Percentiles rank a stretch among this genome's conserved stretches.
phyloP scores from a whole-genome alignment of 345 rosid genomes.

The Citrus unshiu region DNA sequence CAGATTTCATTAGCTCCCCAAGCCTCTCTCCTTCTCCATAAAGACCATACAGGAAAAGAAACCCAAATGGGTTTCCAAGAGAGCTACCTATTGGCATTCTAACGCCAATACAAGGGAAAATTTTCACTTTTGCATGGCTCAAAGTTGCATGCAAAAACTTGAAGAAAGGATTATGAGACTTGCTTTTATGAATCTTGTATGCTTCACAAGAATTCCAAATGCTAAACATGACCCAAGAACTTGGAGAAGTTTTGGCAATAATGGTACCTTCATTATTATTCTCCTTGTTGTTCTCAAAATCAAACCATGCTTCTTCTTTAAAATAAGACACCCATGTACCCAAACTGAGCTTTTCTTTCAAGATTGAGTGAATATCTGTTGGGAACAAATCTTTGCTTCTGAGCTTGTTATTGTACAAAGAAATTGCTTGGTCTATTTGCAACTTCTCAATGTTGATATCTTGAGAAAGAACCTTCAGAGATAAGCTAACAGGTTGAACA shows the following conservation, averaged over 20 bases:
- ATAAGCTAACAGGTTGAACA: slow-evolving; percentile 29
- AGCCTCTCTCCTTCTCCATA: slow-evolving; percentile 50
- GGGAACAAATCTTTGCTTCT: slow-evolving; percentile 40
- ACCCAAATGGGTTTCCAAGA: slow-evolving; percentile 35
- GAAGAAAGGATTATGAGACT: slow-evolving; percentile 13
- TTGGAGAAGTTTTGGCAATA: slow-evolving; percentile 18
- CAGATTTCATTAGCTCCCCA: slow-evolving; percentile 37
- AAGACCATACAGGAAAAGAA: slow-evolving; percentile 41
- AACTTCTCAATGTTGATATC: slow-evolving; percentile 40
- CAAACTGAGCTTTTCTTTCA: slow-evolving; percentile 42
- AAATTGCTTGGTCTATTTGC: slow-evolving; percentile 39
- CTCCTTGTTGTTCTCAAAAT: slow-evolving; percentile 11
- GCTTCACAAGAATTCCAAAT: slow-evolving; percentile 58
- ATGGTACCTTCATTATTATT: slow-evolving; percentile 12
- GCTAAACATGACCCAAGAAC: slow-evolving; percentile 48
- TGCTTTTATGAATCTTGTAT: slow-evolving; percentile 29
- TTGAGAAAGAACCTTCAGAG: slow-evolving; percentile 10
- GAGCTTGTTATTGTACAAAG: slow-evolving; percentile 40
- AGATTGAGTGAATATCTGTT: slow-evolving; percentile 37
- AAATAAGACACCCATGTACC: slow-evolving; percentile 61
- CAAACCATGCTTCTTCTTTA: slow-evolving; percentile 32
- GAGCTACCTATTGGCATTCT: slow-evolving; percentile 30
- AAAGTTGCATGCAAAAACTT: slow-evolving; percentile 30
- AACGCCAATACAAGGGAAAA: slow-evolving; percentile 31
- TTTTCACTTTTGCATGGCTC: slow-evolving; percentile 29